Evolutionary conservation across 768 basidiomycete genomes (phyloP), one percentile per base, ranked within the genome.

Genomic region (Favolaschia claudopus): DNA sequence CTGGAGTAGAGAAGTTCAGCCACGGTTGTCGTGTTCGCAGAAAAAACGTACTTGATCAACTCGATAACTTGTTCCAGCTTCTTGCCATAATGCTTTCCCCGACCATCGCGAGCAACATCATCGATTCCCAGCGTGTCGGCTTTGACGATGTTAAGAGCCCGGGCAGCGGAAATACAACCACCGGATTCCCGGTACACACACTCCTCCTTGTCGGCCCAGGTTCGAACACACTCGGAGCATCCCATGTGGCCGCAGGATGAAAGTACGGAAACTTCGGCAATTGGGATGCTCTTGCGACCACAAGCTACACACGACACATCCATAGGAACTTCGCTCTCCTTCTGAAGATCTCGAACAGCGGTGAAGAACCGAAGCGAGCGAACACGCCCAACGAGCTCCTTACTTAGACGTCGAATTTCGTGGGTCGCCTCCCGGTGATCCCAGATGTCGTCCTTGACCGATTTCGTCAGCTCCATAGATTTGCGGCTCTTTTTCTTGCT

Each of bases 241-340:
- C 95, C 94, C 68, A 85, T 88, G 70, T 98, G 95, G 8, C 95
- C 95, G 64, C 95, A 98, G 20, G 93, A 94, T 5, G 95, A 96
- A 31, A 96, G 80, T 4, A 97, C 89, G 20, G 93, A 89, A 54
- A 93, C 79, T 50, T 95, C 89, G 10, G 80, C 76, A 62, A 89
- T 79, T 2, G 85, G 85, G 33, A 92, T 73, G 55, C 77, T 76
- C 43, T 82, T 75, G 43, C 81, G 79, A 27, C 76, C 76, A 65
- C 92, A 95, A 34, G 72, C 71, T 5, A 89, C 87, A 63, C 93
- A 94, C 9, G 81, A 73, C 34, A 91, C 79, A 27, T 77, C 74
- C 17, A 85, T 80, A 9, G 88, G 86, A 12, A 74, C 75, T 28
- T 87, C 87, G 25, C 79, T 78, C 67, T 92, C 88, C 68, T 85